These are phyloP conservation scores for Bauhinia variegata DNA, from an alignment of 306 rosid species.

Conservation along the genomic window DNA sequence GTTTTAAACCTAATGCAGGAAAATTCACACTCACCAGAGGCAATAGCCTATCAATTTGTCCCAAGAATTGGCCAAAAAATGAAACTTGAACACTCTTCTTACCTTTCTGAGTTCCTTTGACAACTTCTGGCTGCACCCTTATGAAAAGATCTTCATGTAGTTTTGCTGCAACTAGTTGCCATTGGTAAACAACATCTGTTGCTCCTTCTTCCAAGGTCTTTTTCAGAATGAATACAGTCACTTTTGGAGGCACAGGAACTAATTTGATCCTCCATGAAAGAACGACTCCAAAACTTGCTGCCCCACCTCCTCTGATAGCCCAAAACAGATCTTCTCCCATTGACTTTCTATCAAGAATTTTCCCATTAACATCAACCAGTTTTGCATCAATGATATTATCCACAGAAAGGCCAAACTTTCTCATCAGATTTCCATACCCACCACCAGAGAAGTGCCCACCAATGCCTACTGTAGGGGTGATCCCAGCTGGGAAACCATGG, in stretches of 20 bases:
- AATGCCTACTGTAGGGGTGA: background rate
- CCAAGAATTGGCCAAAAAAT: background rate
- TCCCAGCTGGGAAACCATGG: background rate
- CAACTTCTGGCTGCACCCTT: background rate
- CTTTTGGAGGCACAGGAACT: background rate
- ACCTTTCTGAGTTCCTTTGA: background rate
- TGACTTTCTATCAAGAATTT: background rate
- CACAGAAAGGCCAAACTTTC: background rate
- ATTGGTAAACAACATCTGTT: background rate
- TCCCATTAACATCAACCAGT: background rate
- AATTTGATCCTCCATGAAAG: background rate
- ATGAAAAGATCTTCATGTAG: background rate
- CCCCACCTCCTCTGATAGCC: background rate
- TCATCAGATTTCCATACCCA: background rate
- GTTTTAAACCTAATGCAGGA: background rate
- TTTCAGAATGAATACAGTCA: background rate
- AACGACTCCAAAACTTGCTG: background rate
- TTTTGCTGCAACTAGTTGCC: background rate
- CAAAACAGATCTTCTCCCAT: background rate
- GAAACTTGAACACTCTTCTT: background rate
- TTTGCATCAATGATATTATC: too few relatives aligned
- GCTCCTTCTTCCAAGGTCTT: background rate
- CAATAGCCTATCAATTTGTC: background rate
- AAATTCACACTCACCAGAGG: background rate
- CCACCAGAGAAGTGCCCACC: background rate